Percentiles rank a stretch among this genome's conserved stretches.
These are phyloP conservation scores for Fusarium albidum DNA, from an alignment of 2,329 filamentous ascomycete species.

Conservation along the genomic window DNA sequence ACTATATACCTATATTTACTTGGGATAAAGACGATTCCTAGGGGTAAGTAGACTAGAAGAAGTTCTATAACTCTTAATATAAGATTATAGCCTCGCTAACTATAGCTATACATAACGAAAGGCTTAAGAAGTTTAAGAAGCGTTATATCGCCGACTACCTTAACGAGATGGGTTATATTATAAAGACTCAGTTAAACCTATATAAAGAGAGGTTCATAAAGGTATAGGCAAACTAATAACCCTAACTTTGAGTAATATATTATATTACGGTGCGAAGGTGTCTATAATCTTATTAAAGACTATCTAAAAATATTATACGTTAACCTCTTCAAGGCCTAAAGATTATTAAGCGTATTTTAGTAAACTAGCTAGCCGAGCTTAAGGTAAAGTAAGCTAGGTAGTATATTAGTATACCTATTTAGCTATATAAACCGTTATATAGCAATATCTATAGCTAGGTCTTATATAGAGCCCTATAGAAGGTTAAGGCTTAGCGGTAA, in stretches of 20 bases:
- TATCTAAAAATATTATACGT: not conserved
- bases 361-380: constrained; percentile 1
- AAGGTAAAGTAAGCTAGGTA: not conserved
- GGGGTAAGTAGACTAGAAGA: constrained; percentile 15
- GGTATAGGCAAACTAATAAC: constrained; percentile 33
- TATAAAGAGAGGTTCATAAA: constrained; percentile 36
- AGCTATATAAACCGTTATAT: not conserved
- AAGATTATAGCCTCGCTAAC: constrained; percentile 28
- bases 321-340: constrained; percentile 4
- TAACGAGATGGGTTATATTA: constrained; percentile 33
- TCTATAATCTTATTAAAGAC: constrained; percentile 1
- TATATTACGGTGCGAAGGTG: not conserved
- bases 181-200: constrained; percentile 26
- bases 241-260: constrained; percentile 30
- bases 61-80: constrained; percentile 34
- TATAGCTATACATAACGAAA: constrained; percentile 24
- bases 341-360: not conserved
- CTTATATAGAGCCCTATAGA: not conserved
- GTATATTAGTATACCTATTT: not conserved
- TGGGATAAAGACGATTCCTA: not conserved
- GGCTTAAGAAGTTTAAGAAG: constrained; percentile 21
- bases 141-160: constrained; percentile 23
- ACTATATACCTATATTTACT: constrained; percentile 18
- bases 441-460: constrained; percentile 1
- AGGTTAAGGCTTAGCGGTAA: constrained; percentile 1